phyloP scores from a whole-genome alignment of 1,139 yeast genomes.

The Diutina mesorugosa region DNA sequence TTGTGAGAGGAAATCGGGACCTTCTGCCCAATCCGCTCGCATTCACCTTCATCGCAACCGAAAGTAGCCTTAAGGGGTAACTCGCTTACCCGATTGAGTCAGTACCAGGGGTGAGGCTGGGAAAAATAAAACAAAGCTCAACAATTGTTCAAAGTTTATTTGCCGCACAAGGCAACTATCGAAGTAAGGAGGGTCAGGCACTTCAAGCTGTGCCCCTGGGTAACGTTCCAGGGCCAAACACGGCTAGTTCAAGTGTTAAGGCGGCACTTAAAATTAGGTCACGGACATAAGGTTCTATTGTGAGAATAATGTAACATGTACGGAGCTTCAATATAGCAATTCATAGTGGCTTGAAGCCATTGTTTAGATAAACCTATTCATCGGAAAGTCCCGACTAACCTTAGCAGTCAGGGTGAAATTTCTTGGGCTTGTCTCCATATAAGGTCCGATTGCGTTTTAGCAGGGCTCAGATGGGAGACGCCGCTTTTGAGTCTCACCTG shows the following conservation, averaged over 20 bases:
- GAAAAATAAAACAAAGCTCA: neutral
- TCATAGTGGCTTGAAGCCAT: too few species aligned
- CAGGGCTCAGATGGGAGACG: neutral
- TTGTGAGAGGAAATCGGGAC: neutral
- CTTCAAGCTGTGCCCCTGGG: neutral
- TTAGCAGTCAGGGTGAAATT: neutral
- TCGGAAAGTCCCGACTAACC: neutral
- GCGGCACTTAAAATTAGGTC: neutral
- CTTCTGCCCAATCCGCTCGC: neutral
- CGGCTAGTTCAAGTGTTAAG: neutral
- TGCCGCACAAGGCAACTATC: neutral
- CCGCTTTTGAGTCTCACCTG: neutral
- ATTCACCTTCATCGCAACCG: neutral
- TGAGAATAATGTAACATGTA: too few species aligned
- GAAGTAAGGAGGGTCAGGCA: neutral
- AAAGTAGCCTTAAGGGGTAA: neutral
- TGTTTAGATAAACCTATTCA: neutral
- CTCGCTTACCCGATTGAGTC: neutral
- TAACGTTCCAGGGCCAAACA: neutral
- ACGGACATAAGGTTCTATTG: neutral
- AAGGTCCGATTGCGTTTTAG: neutral
- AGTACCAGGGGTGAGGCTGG: neutral
- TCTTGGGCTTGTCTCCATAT: neutral
- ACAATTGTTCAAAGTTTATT: neutral
- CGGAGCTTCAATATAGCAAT: too few species aligned